Base-by-base conservation (phyloP, 1,284 basidiomycete species). In the Trametes pubescens region DNA sequence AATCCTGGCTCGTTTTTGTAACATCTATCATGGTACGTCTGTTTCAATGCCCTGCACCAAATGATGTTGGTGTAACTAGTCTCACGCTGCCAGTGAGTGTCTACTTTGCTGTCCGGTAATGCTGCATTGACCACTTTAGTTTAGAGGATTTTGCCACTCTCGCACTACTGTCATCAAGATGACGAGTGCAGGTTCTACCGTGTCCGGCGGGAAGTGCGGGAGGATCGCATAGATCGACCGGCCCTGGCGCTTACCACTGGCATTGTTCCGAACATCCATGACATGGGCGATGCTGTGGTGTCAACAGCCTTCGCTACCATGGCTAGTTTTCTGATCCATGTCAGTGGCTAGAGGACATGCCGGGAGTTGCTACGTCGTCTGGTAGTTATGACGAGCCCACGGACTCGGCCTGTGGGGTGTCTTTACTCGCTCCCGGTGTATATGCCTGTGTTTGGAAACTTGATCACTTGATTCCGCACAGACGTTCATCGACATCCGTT, bases 211-310 rank as follows among this genome's bases (percentile, higher is more conserved):
- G 55, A 59, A 56, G 62, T 65, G 63, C 65, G 67, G 56, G 49
- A 60, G 35, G 48, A 65, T 52, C 63, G 65, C 61, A 67, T 6
- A 21, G 32, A 60, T 55, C 51, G 37, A 21, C 35, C 52, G 52
- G 54, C 47, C 11, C 21, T 34, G 32, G 24, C 47, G 55, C 54
- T 26, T 21, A 35, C 51, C 21, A 32, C 32, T 38, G 56, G n/a
- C 51, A 22, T 53, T 22, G 29, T 14, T 10, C 60, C 52, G 59
- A 49, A 49, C 35, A 14, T 43, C 14, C 49, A 16, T 53, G 40
- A 62, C 48, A 32, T 32, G 35, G 32, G 47, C 22, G 46, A 49
- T 37, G 29, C 49, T 48, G 54, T 51, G 37, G 26, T 37, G 49
- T 47, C 51, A 18, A 21, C 51, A n/a, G 38, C 26, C 37, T 51